Percentiles rank a stretch among this genome's conserved stretches.
phyloP scores from a whole-genome alignment of 805 yeast species.

The Saturnispora sekii region DNA sequence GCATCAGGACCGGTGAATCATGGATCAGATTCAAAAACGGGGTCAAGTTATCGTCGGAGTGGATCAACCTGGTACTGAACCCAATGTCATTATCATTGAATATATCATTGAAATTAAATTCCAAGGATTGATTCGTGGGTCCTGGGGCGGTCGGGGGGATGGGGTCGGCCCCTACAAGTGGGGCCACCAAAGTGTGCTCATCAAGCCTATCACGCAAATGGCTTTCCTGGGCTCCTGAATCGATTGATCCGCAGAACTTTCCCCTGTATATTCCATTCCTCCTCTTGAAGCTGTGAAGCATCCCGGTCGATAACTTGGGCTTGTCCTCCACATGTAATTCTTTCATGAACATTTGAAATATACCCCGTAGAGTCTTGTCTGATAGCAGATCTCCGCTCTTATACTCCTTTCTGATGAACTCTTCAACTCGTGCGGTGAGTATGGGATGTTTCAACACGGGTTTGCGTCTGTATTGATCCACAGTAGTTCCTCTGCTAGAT shows the following conservation, averaged over 20 bases:
- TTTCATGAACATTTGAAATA: conserved; percentile 12
- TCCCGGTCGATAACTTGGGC: conserved; percentile 26
- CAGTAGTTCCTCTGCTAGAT: conserved; percentile 19
- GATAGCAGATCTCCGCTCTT: conserved; percentile 17
- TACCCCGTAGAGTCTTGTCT: conserved; percentile 20
- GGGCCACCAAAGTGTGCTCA: too few relatives aligned
- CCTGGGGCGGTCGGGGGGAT: too few relatives aligned
- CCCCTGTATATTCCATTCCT: conserved; percentile 21
- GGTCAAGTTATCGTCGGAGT: conserved; percentile 26
- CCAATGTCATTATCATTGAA: conserved; percentile 24
- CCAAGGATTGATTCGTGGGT: conserved; percentile 6
- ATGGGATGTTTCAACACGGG: conserved; percentile 29
- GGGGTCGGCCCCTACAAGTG: too few relatives aligned
- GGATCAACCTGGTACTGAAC: conserved; percentile 29
- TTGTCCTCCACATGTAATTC: conserved; percentile 19
- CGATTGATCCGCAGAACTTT: not conserved
- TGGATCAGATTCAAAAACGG: conserved; percentile 4
- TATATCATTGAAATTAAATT: conserved; percentile 22
- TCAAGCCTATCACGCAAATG: not conserved
- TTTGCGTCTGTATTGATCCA: conserved; percentile 21
- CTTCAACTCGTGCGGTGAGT: conserved; percentile 26
- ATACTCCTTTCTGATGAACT: conserved; percentile 14
- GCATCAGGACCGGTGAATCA: not conserved
- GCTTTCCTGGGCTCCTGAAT: not conserved
- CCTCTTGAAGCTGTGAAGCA: conserved; percentile 27